A percentile compares a stretch with the other conserved stretches of the same genome.
Evolutionary conservation across 768 basidiomycete genomes (phyloP).

Genomic region (Calvatia gigantea): DNA sequence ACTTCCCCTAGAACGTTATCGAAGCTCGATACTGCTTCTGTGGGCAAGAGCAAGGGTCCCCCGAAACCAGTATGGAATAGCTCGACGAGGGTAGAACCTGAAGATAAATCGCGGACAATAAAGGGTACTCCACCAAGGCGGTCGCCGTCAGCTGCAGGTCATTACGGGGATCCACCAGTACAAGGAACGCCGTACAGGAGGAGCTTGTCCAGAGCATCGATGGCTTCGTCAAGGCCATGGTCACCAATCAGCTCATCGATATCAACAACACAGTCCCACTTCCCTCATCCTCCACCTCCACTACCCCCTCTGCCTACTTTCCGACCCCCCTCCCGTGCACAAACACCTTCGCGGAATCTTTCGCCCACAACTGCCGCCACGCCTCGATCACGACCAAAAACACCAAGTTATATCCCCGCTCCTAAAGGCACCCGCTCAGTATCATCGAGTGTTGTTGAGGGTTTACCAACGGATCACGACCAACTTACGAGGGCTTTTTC

Average conservation of each 20-base stretch:
- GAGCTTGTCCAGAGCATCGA: conserved; percentile 70
- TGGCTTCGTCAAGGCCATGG: conserved; percentile 79
- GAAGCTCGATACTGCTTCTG: conserved; percentile 15
- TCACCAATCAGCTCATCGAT: conserved; percentile 70
- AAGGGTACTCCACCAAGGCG: conserved; percentile 51
- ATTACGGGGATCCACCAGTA: conserved; percentile 40
- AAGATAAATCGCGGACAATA: conserved; percentile 41
- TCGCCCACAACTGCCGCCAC: conserved; percentile 31
- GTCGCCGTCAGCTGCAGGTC: conserved; percentile 42
- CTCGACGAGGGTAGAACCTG: conserved; percentile 69
- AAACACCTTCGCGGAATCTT: conserved; percentile 47
- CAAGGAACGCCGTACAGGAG: conserved; percentile 49
- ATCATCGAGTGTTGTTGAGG: conserved; percentile 40
- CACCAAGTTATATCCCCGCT: conserved; percentile 75
- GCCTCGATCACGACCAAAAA: conserved; percentile 71
- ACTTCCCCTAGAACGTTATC: conserved; percentile 52
- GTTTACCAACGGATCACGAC: conserved; percentile 8
- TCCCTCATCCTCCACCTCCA: conserved; percentile 19
- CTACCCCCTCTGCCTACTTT: conserved; percentile 15
- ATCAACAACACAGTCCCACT: conserved; percentile 61
- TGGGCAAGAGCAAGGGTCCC: conserved; percentile 10
- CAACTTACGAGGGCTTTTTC: conserved; percentile 51
- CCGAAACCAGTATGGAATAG: conserved; percentile 70
- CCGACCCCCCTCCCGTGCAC: conserved; percentile 56
- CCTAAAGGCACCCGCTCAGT: conserved; percentile 55